Evolutionary conservation across 78 protist species (phyloP).

Genomic region (Dictyostelium firmibasis): DNA sequence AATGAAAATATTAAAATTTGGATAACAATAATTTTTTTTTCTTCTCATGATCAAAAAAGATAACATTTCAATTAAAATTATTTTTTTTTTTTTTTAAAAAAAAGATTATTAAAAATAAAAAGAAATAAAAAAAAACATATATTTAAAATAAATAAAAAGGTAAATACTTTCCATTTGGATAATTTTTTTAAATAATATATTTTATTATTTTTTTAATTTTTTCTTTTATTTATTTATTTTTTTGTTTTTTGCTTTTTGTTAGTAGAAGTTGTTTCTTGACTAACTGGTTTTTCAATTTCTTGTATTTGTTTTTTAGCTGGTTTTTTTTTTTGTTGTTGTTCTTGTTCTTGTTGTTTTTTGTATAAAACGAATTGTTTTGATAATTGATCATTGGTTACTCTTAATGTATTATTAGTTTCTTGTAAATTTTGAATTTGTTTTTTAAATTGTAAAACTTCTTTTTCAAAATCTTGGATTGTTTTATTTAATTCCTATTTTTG

Average conservation of each 20-base stretch:
- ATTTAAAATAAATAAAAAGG: too few species aligned
- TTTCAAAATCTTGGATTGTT: not conserved
- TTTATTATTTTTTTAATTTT: not conserved
- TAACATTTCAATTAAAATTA: too few species aligned
- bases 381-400: not conserved
- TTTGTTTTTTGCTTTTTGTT: constrained; percentile 1
- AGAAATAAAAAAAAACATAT: too few species aligned
- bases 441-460: not conserved
- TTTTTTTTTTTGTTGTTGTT: not conserved
- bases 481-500: not conserved
- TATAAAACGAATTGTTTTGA: not conserved
- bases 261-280: not conserved
- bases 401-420: not conserved
- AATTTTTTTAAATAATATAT: too few species aligned
- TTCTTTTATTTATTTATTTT: not conserved
- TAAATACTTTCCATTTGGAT: too few species aligned
- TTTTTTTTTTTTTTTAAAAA: too few species aligned
- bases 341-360: not conserved
- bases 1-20: too few species aligned
- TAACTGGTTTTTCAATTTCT: not conserved
- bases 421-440: not conserved
- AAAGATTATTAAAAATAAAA: too few species aligned
- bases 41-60: too few species aligned
- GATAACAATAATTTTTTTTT: too few species aligned
- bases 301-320: not conserved